Evolutionary conservation across 768 basidiomycete genomes (phyloP), one percentile per base, ranked within the genome.

Genomic region (Cytidiella melzeri): DNA sequence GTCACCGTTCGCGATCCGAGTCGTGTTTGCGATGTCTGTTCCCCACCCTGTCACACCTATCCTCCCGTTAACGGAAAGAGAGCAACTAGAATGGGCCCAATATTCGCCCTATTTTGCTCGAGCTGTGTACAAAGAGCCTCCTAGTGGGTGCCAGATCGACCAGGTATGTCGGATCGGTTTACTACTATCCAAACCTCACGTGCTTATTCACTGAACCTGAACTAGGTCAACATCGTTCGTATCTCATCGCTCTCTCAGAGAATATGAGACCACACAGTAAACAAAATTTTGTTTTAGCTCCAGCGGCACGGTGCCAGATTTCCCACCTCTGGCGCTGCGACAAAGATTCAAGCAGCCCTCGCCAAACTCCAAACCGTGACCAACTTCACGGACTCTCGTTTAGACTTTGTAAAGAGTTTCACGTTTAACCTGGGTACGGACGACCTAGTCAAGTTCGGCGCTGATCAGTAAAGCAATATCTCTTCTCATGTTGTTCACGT

Each of bases 241-340:
- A 34, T 34, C 7, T 34, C 30, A 7, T 45, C 9, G 30, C 15
- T 34, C 15, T 15, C 30, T 34, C 9, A 7, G 7, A 15, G 30
- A 7, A 34, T 34, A 34, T 15, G 15, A 34, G 30, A 15, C 30
- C 15, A 7, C 30, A n/a, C n/a, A n/a, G 30, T 34, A 7, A 7
- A 7, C 15, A 15, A 34, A 7, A 5, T 3, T 23, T n/a, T n/a
- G 9, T 24, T 28, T 10, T 24, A 91, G 88, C 69, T 93, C 7
- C 84, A 91, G 65, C 73, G 90, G 10, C 90, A 93, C 58, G 89
- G 88, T 2, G 80, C 87, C 1, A 78, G 90, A 27, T 91, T 73
- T 57, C 90, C 90, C 0, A 91, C 88, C 0, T 56, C 60, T 0
- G 70, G 72, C 1, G 73, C 77, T 10, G 61, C 72, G 1, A 55